These are phyloP conservation scores for Pistacia integerrima DNA, from an alignment of 345 rosid genomes.

Conservation along the genomic window DNA sequence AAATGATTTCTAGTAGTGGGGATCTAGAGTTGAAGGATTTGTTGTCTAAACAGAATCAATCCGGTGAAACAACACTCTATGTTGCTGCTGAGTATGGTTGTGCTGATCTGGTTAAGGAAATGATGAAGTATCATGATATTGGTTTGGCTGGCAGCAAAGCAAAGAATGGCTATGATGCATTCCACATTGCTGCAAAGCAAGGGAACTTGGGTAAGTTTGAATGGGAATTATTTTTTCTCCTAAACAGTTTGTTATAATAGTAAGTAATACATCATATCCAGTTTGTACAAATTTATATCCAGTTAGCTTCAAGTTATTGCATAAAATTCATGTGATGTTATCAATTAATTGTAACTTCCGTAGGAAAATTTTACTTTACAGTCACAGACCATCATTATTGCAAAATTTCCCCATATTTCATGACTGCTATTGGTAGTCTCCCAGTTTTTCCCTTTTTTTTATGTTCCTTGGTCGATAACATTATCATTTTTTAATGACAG, in stretches of 20 bases:
- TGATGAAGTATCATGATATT: conserved; percentile 59
- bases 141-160: conserved; percentile 68
- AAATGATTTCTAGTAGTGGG: conserved; percentile 45
- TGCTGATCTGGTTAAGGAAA: conserved; percentile 61
- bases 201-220: conserved; percentile 63
- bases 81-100: conserved; percentile 79
- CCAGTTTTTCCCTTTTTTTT: neutral
- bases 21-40: conserved; percentile 49
- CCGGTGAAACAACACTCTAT: conserved; percentile 84
- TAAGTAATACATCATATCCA: neutral
- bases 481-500: neutral
- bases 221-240: neutral
- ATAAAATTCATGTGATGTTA: neutral
- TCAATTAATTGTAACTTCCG: neutral
- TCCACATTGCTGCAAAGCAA: conserved; percentile 88
- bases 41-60: conserved; percentile 67
- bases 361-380: neutral
- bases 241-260: neutral
- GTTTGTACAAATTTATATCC: neutral
- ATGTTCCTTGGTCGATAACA: neutral
- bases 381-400: neutral
- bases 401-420: neutral
- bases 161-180: conserved; percentile 81
- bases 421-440: conserved; percentile 2
- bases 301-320: conserved; percentile 7